A percentile compares a stretch with the other conserved stretches of the same genome.
phyloP scores from a whole-genome alignment of 129 eudicot species.

The Ambrosia artemisiifolia region DNA sequence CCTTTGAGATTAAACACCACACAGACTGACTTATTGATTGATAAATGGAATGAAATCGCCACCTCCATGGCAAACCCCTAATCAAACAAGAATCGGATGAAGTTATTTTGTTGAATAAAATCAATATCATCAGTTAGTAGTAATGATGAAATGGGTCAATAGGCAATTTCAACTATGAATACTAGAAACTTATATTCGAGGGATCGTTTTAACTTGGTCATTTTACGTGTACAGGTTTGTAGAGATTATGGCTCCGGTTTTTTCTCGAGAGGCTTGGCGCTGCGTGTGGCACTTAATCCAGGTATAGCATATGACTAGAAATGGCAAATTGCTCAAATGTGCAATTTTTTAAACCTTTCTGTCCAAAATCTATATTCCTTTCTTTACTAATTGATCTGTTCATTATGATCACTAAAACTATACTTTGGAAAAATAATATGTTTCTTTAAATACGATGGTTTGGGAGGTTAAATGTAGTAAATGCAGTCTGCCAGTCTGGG shows the following conservation, averaged over 20 bases:
- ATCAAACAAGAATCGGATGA: background rate
- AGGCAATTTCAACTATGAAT: background rate
- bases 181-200: background rate
- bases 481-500: background rate
- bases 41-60: too few relatives aligned
- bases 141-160: background rate
- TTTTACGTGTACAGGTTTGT: slow-evolving; percentile 57
- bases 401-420: background rate
- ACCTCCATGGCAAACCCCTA: too few relatives aligned
- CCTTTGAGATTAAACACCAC: too few relatives aligned
- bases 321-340: background rate
- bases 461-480: background rate
- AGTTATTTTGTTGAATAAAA: background rate
- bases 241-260: slow-evolving; percentile 98
- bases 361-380: background rate
- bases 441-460: too few relatives aligned
- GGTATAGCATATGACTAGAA: slow-evolving; percentile 37
- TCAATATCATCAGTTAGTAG: background rate
- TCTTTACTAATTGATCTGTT: background rate
- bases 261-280: slow-evolving; percentile 91
- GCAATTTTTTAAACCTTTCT: background rate
- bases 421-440: background rate
- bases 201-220: background rate
- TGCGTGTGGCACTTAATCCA: slow-evolving; percentile 97
- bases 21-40: too few relatives aligned